Base-by-base conservation (phyloP, 345 rosid species). In the Lepidium sativum region DNA sequence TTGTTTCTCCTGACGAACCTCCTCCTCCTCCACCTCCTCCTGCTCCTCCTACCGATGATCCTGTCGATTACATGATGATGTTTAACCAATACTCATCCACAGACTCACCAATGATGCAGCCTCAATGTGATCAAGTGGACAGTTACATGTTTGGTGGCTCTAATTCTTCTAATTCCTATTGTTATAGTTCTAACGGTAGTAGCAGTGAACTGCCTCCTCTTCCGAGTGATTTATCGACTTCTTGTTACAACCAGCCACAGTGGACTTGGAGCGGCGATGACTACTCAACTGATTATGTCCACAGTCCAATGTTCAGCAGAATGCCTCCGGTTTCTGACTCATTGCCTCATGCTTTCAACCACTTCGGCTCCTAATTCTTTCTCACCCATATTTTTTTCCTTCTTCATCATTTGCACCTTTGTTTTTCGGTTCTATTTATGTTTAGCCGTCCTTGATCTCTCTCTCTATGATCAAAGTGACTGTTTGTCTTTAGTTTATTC, bases 291-390 rank as follows among this genome's bases (percentile, higher is more conserved):
- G 75, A 82, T 63, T 89, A 86, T 17, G 87, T 84, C 35, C 94
- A 89, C 40, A 89, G 94, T 55, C 96, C 96, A 6, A 81, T 86
- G 38, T 89, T 89, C 54, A 89, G 94, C 76, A 83, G 82, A 72
- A 89, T 89, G 96, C 96, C 96, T 6, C 79, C 89, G 8, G 91
- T 77, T 52, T 83, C 94, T 5, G 96, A 89, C 53, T 37, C 80
- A 10, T 71, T 48, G n/a, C 82, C 88, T 2, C 91, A 86, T 43
- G 60, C 63, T 44, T 84, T 84, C 51, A 71, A 57, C 60, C 78
- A 82, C 67, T 68, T 84, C 70, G 91, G 87, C 42, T 77, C 91
- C 16, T 79, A 84, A 11, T 29, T 76, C 67, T 67, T 79, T 42
- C 18, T 60, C 63, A 4, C 23, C 27, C 51, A 65, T 58, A 43